Evolutionary conservation across 2,329 filamentous ascomycete species (phyloP).

Genomic region (Sclerotinia borealis): DNA sequence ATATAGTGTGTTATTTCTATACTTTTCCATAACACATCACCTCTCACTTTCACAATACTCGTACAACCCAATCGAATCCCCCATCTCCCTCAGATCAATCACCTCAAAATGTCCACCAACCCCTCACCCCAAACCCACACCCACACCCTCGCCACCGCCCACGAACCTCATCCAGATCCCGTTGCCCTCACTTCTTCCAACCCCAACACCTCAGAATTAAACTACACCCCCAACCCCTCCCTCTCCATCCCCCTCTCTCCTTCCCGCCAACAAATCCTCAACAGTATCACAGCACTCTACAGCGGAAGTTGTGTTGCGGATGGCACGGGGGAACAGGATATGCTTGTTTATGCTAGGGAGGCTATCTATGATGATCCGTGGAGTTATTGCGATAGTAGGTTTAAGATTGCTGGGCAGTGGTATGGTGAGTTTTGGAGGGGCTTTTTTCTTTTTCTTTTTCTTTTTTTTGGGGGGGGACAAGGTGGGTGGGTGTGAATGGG

Average conservation of each 20-base stretch:
- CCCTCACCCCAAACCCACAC: neutral
- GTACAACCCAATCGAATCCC: neutral
- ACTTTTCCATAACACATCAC: too few relatives aligned
- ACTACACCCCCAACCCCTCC: constrained; percentile 39
- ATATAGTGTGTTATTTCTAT: too few relatives aligned
- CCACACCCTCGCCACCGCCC: neutral
- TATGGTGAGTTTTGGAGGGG: constrained; percentile 29
- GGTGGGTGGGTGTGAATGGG: neutral
- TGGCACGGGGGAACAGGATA: constrained; percentile 33
- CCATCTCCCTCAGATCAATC: neutral
- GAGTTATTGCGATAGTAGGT: constrained; percentile 44
- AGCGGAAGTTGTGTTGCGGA: constrained; percentile 40
- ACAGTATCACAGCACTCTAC: constrained; percentile 40
- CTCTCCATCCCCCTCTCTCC: constrained; percentile 31
- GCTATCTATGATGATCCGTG: constrained; percentile 43
- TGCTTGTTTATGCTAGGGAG: constrained; percentile 42
- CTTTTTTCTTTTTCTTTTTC: too few relatives aligned
- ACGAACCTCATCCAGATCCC: constrained; percentile 14
- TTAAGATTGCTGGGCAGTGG: constrained; percentile 47
- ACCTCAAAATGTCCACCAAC: neutral
- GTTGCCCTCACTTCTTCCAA: neutral
- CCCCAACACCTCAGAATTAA: constrained; percentile 26
- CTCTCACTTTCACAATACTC: too few relatives aligned
- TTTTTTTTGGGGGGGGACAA: neutral
- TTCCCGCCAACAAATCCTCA: constrained; percentile 37